Percentiles rank a stretch among this genome's conserved stretches.
Conservation (phyloP, 176 grass and related monocot genomes). For the Carex kokanica region DNA sequence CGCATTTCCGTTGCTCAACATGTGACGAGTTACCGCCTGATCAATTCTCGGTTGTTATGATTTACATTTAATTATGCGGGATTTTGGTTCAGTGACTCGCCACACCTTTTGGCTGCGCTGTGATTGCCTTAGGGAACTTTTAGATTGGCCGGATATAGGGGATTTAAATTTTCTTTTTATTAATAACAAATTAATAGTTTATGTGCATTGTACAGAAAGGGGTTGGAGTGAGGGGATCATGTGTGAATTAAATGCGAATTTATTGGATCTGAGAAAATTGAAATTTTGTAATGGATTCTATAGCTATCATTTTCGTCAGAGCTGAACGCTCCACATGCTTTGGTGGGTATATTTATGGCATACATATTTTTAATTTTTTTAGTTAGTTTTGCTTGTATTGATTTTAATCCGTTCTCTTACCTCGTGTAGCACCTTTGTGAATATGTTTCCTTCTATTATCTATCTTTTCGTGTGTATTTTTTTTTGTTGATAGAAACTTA, state of each 20-base stretch:
- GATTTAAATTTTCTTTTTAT: not conserved
- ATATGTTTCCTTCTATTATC: not conserved
- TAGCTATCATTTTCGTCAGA: conserved; percentile 25
- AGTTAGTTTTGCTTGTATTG: not conserved
- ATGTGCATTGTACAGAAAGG: conserved; percentile 29
- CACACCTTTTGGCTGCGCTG: not conserved
- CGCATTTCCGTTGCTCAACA: not conserved
- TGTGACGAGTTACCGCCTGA: not conserved
- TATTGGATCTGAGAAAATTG: conserved; percentile 30
- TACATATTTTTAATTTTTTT: not conserved
- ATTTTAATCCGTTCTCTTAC: not conserved
- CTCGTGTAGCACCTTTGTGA: not conserved
- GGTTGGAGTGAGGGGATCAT: conserved; percentile 6
- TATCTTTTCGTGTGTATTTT: not conserved
- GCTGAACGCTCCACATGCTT: conserved; percentile 21
- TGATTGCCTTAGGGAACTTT: not conserved
- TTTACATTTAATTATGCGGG: not conserved
- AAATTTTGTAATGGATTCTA: conserved; percentile 30
- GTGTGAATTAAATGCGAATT: conserved; percentile 32
- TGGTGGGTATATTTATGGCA: conserved; percentile 9
- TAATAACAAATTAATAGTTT: conserved; percentile 22
- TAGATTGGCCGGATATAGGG: not conserved
- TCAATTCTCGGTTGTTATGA: not conserved
- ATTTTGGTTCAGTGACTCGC: not conserved
- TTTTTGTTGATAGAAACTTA: not conserved